Base-by-base conservation (phyloP, 2,329 filamentous ascomycete genomes). In the Colletotrichum lini region DNA sequence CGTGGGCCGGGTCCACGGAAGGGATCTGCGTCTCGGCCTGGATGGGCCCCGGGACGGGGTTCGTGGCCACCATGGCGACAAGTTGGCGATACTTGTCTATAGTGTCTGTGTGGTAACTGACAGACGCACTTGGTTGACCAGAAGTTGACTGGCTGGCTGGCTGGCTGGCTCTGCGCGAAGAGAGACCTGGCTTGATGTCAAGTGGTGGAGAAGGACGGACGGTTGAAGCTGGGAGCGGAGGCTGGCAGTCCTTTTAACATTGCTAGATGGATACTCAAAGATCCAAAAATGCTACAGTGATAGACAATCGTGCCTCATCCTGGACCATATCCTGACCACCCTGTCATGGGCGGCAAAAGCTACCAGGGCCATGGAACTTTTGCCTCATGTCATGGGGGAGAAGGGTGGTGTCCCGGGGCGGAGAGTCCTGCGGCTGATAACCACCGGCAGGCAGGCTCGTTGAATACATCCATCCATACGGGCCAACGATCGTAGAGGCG, bases 21-120 rank as follows among this genome's bases (percentile, higher is more conserved):
- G 66, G 66, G 6, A 69, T 69, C 53, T 59, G 61, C 21, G 66
- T 65, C 15, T 69, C 66, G 61, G 47, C 66, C 61, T 69, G 66
- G 53, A 69, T 65, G 45, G 66, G 52, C 38, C 66, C 66, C 49
- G 66, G 60, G 15, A 10, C 16, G 38, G 53, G 66, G 47, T 69
- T 69, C 12, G 61, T 58, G 45, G 45, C 45, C 52, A 54, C 66
- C 66, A 68, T 68, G 4, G 47, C 52, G 66, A 52, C 23, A 40
- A 44, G 45, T 23, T 3, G n/a, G 26, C 30, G 40, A n/a, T 66
- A 45, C 63, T 59, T 66, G 63, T 59, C 63, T 42, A 44, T 38
- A 18, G 30, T 30, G 30, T 30, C 30, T 35, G 30, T 35, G 30
- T 10, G 30, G 30, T 13, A 49, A 38, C 54, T 50, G 63, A 30